Conservation (phyloP, 2,329 filamentous ascomycete species). For the Sclerotinia minor region DNA sequence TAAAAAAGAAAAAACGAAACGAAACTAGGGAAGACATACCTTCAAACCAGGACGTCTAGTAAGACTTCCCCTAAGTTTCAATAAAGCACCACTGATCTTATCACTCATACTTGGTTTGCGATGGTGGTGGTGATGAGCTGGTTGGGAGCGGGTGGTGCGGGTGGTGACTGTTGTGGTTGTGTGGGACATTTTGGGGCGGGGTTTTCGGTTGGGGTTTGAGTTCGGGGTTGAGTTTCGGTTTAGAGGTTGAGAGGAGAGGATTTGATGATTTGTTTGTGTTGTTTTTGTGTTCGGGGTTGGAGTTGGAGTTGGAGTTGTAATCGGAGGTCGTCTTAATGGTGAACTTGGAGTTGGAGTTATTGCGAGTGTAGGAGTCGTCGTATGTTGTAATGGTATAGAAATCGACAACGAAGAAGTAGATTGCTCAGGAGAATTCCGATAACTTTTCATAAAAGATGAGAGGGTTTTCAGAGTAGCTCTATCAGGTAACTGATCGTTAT, state of each 20-base stretch:
- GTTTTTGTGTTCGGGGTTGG: no score
- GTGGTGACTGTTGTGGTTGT: slow-evolving; percentile 25
- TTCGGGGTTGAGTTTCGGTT: neutral
- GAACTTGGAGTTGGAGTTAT: neutral
- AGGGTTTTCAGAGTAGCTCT: slow-evolving; percentile 13
- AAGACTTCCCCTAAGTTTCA: slow-evolving; percentile 70
- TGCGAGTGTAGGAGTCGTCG: no score
- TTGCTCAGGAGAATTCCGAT: neutral
- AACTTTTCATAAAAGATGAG: slow-evolving; percentile 22
- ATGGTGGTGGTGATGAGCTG: slow-evolving; percentile 2
- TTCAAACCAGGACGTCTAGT: slow-evolving; percentile 70
- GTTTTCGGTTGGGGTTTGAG: no score
- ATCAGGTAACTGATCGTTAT: slow-evolving; percentile 2
- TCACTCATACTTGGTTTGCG: slow-evolving; percentile 57
- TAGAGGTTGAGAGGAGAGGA: neutral
- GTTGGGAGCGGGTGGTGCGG: neutral
- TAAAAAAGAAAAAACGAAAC: no score
- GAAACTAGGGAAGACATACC: no score
- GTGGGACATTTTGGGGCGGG: slow-evolving; percentile 12
- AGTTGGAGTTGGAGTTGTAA: neutral
- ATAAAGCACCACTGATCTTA: slow-evolving; percentile 74
- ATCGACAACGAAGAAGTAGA: neutral
- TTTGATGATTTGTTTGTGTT: neutral
- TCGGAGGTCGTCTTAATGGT: neutral
- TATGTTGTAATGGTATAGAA: neutral